These are phyloP conservation scores for Phytophthora sp. DNA, from an alignment of 352 stramenopile genomes.

Conservation along the genomic window DNA sequence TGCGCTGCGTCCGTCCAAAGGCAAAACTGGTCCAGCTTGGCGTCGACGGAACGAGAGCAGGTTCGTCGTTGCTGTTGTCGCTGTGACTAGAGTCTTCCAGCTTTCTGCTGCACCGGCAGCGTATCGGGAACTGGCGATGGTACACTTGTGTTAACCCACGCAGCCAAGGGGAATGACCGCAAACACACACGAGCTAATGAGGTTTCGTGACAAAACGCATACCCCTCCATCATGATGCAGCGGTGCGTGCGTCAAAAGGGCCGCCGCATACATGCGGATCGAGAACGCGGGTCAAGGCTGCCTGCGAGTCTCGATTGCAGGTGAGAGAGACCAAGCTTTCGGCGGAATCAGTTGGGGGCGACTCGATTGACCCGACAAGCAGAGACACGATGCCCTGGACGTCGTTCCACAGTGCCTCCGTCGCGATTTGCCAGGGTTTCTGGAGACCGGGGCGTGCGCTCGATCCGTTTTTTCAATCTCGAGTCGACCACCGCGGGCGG, in stretches of 20 bases:
- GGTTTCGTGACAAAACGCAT: constrained; percentile 13
- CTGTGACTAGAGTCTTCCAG: not conserved
- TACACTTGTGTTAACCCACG: constrained; percentile 7
- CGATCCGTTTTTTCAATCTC: constrained; percentile 1
- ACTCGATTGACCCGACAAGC: constrained; percentile 13
- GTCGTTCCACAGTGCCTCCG: constrained; percentile 10
- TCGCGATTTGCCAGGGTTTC: constrained; percentile 24
- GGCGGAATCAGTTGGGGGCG: not conserved
- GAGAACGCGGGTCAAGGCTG: not conserved
- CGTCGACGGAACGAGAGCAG: constrained; percentile 5
- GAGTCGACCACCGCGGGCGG: not conserved
- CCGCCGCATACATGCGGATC: not conserved
- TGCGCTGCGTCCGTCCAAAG: constrained; percentile 21
- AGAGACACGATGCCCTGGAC: constrained; percentile 14
- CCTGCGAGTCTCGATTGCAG: constrained; percentile 17
- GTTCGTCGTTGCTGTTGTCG: not conserved
- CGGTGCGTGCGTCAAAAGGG: constrained; percentile 1
- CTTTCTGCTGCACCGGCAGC: constrained; percentile 17
- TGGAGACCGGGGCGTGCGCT: not conserved
- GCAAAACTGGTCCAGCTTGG: constrained; percentile 25
- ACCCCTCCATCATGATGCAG: constrained; percentile 12
- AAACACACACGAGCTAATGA: constrained; percentile 7
- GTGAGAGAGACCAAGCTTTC: constrained; percentile 16
- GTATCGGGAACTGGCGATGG: constrained; percentile 29
- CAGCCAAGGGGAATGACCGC: not conserved